A percentile compares a stretch with the other conserved stretches of the same genome.
Evolutionary conservation across 768 basidiomycete genomes (phyloP).

Genomic region (Leccinum arenicola): DNA sequence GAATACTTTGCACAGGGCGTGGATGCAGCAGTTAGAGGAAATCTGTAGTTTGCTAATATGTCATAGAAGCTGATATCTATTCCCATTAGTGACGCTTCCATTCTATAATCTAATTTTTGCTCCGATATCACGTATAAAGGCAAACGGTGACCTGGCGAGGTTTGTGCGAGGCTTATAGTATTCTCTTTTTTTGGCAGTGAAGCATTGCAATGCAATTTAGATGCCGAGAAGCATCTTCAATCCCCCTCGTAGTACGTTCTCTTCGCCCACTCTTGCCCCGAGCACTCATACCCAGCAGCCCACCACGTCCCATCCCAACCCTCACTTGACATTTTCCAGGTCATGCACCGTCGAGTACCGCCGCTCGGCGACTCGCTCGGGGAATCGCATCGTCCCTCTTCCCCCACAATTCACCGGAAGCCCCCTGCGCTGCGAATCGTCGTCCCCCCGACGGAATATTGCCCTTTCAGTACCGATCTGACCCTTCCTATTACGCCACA

Average conservation of each 20-base stretch:
- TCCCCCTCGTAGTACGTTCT: constrained; percentile 23
- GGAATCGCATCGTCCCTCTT: constrained; percentile 5
- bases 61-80: constrained; percentile 22
- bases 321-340: constrained; percentile 4
- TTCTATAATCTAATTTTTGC: constrained; percentile 19
- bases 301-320: neutral
- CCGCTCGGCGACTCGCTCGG: constrained; percentile 13
- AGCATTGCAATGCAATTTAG: constrained; percentile 21
- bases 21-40: constrained; percentile 76
- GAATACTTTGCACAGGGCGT: constrained; percentile 89
- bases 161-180: constrained; percentile 6
- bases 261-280: neutral
- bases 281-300: neutral
- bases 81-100: constrained; percentile 17
- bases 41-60: constrained; percentile 46
- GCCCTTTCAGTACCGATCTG: constrained; percentile 33
- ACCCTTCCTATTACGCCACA: constrained; percentile 28
- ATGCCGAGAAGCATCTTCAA: constrained; percentile 19
- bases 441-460: constrained; percentile 33
- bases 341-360: constrained; percentile 15
- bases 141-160: constrained; percentile 8
- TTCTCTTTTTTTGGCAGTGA: neutral
- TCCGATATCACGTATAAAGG: constrained; percentile 17
- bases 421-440: constrained; percentile 27
- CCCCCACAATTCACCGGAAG: constrained; percentile 15